phyloP scores from a whole-genome alignment of 106 monocot genomes.

The Cymbidium sinense region DNA sequence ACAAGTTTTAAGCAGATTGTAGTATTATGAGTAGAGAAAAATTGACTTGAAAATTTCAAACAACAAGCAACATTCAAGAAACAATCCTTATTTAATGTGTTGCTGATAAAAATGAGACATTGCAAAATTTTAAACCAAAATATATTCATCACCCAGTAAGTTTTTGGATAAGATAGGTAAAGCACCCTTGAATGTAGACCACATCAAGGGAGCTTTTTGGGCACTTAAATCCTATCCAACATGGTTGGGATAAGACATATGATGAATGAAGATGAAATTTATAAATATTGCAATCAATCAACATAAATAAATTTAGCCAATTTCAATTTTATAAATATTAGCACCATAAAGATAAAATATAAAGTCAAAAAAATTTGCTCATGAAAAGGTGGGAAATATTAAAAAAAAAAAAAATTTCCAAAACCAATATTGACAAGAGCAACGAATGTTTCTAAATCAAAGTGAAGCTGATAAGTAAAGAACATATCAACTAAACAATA shows the following conservation, averaged over 20 bases:
- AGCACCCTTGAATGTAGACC: background rate
- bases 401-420: background rate
- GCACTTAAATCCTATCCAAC: background rate
- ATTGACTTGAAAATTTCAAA: background rate
- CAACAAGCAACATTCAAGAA: background rate
- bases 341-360: background rate
- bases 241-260: background rate
- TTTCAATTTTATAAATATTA: background rate
- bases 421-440: background rate
- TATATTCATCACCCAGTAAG: background rate
- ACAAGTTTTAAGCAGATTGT: too few relatives aligned
- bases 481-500: background rate
- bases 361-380: background rate
- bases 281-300: background rate
- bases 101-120: background rate
- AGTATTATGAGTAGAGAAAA: background rate
- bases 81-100: background rate
- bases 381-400: background rate
- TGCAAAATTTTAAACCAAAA: background rate
- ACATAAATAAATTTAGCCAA: background rate
- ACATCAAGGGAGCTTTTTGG: background rate
- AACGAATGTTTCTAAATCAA: background rate
- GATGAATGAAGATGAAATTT: background rate
- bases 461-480: background rate
- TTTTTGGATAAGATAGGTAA: background rate